Percentiles rank a stretch among this genome's conserved stretches.
Conservation (phyloP, 31 red algal genomes). For the Endocladia muricata region DNA sequence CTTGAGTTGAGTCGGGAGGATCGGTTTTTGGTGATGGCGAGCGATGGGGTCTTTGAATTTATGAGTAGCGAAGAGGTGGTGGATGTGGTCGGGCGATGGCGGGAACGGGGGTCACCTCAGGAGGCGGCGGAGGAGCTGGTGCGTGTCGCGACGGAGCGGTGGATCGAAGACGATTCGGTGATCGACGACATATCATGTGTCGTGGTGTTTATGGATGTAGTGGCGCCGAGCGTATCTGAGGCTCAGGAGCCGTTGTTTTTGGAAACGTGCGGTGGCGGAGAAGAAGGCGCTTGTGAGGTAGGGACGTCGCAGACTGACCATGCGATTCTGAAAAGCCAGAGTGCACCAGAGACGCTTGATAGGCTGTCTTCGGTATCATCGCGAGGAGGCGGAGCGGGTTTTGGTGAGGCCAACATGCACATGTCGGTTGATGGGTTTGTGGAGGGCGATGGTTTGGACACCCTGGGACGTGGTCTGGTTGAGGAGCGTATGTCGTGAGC, state of each 20-base stretch:
- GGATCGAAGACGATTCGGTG: conserved; percentile 79
- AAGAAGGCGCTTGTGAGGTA: neutral
- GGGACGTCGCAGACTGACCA: no score
- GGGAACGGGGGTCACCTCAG: conserved; percentile 61
- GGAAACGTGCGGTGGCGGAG: neutral
- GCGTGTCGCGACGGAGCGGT: conserved; percentile 61
- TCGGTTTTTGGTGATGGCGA: conserved; percentile 71
- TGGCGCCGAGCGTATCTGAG: neutral
- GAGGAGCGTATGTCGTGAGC: no score
- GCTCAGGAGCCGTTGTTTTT: conserved; percentile 15
- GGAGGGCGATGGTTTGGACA: no score
- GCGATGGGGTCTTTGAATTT: conserved; percentile 93
- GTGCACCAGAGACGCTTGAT: no score
- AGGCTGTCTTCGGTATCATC: no score
- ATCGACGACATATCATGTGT: conserved; percentile 90
- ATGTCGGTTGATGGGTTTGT: no score
- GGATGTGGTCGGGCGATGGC: conserved; percentile 48
- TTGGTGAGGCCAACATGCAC: no score
- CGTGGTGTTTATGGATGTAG: conserved; percentile 69
- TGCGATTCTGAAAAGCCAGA: no score
- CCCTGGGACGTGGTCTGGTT: no score
- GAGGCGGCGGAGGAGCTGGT: conserved; percentile 85
- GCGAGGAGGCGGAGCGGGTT: no score
- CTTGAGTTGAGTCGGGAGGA: conserved; percentile 59
- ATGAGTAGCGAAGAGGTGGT: conserved; percentile 75